These are phyloP conservation scores for Suhomyces terraborum DNA, from an alignment of 1,139 yeast genomes.

Conservation along the genomic window DNA sequence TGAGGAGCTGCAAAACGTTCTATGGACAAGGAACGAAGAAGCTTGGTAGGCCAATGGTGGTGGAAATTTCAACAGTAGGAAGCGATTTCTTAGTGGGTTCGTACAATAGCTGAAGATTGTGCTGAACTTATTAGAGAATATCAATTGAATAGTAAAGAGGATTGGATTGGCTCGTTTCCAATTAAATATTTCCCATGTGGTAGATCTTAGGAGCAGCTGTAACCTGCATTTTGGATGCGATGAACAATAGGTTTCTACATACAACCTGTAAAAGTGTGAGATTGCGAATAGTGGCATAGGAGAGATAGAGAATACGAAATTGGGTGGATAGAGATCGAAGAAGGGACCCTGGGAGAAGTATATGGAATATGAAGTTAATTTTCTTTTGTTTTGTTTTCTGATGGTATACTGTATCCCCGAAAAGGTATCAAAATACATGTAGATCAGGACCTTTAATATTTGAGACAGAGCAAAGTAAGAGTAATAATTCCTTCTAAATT, in stretches of 20 bases:
- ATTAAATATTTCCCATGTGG: neutral
- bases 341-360: too few relatives aligned
- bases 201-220: too few relatives aligned
- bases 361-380: too few relatives aligned
- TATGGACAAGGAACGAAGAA: neutral
- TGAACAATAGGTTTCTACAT: too few relatives aligned
- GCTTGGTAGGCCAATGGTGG: neutral
- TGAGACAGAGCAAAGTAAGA: too few relatives aligned
- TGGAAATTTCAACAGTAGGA: neutral
- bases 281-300: neutral
- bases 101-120: neutral
- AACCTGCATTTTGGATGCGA: neutral
- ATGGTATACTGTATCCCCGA: too few relatives aligned
- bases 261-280: neutral
- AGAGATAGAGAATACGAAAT: neutral
- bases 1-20: slow-evolving; percentile 1
- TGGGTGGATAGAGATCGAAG: too few relatives aligned
- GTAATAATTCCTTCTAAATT: too few relatives aligned
- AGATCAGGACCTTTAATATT: too few relatives aligned
- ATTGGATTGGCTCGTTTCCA: neutral
- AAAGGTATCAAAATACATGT: too few relatives aligned
- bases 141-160: neutral
- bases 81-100: too few relatives aligned
- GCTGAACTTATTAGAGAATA: neutral
- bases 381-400: too few relatives aligned